Percentiles rank a stretch among this genome's conserved stretches.
Conservation (phyloP, 2,329 filamentous ascomycete genomes). For the Volutella citrinella region DNA sequence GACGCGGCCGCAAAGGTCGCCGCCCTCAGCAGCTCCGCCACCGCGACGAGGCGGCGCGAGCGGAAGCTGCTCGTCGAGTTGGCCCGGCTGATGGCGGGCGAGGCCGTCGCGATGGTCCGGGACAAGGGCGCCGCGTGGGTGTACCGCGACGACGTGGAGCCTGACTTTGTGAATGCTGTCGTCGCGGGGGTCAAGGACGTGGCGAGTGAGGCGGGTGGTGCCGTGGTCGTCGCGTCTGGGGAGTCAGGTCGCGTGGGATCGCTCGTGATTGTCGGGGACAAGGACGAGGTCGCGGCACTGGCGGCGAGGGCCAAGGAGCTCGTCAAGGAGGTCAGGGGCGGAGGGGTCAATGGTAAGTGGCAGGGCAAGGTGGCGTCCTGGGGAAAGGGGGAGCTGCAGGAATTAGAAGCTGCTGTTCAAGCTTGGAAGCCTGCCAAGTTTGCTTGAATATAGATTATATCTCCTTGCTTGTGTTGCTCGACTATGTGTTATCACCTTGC, state of each 20-base stretch:
- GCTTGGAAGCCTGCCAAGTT: too few relatives aligned
- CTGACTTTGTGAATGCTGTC: slow-evolving; percentile 30
- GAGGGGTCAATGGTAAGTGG: slow-evolving; percentile 28
- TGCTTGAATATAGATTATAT: too few relatives aligned
- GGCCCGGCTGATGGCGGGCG: slow-evolving; percentile 26
- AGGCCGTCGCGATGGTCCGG: slow-evolving; percentile 10
- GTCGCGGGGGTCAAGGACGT: slow-evolving; percentile 20
- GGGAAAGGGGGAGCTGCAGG: slow-evolving; percentile 20
- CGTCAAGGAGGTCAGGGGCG: slow-evolving; percentile 25
- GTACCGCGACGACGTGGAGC: slow-evolving; percentile 20
- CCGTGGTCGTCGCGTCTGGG: slow-evolving; percentile 23
- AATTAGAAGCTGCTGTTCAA: too few relatives aligned
- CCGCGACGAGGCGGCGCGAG: slow-evolving; percentile 22
- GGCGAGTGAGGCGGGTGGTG: slow-evolving; percentile 9
- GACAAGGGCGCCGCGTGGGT: slow-evolving; percentile 24
- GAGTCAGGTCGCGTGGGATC: slow-evolving; percentile 23
- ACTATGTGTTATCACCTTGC: too few relatives aligned
- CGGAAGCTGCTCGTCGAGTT: slow-evolving; percentile 27
- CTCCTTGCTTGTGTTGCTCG: too few relatives aligned
- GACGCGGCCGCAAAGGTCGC: slow-evolving; percentile 19
- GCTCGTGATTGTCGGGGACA: slow-evolving; percentile 23
- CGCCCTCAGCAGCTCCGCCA: slow-evolving; percentile 9
- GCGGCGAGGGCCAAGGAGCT: slow-evolving; percentile 14
- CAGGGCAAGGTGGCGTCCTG: slow-evolving; percentile 30
- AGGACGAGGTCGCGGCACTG: slow-evolving; percentile 16